Conservation (phyloP, 441 rosid species). For the Syzygium malaccense region DNA sequence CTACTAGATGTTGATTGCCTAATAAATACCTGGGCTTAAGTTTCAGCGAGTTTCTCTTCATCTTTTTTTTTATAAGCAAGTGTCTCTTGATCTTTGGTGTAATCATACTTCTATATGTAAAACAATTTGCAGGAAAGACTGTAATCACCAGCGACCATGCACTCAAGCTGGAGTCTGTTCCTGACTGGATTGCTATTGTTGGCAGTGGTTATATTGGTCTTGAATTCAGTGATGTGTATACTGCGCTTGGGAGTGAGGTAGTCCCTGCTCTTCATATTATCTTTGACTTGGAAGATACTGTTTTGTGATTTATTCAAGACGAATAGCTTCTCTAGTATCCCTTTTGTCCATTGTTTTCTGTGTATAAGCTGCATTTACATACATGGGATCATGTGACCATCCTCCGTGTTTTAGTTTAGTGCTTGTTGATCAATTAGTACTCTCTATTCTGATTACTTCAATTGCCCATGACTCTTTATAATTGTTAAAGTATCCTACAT, state of each 20-base stretch:
- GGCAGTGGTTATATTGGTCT: conserved; percentile 99
- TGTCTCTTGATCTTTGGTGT: background rate
- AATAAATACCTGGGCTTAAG: background rate
- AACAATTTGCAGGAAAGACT: conserved; percentile 71
- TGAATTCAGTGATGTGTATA: conserved; percentile 97
- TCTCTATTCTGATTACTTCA: background rate
- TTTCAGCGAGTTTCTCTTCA: background rate
- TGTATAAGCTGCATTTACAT: background rate
- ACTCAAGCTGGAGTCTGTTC: conserved; percentile 83
- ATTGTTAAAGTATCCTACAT: background rate
- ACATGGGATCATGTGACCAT: background rate
- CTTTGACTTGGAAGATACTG: background rate
- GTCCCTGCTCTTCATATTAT: background rate
- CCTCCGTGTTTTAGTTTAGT: background rate
- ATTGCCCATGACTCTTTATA: background rate
- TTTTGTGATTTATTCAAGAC: background rate
- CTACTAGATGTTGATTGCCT: background rate
- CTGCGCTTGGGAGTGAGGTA: conserved; percentile 99
- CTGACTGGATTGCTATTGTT: conserved; percentile 95
- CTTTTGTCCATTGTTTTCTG: background rate
- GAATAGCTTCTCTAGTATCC: background rate
- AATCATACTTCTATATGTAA: background rate
- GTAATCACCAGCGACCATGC: conserved; percentile 99
- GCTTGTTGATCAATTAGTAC: background rate
- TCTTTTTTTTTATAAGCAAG: background rate